Conservation (phyloP, 495 filamentous ascomycete genomes). For the Podospora comata region DNA sequence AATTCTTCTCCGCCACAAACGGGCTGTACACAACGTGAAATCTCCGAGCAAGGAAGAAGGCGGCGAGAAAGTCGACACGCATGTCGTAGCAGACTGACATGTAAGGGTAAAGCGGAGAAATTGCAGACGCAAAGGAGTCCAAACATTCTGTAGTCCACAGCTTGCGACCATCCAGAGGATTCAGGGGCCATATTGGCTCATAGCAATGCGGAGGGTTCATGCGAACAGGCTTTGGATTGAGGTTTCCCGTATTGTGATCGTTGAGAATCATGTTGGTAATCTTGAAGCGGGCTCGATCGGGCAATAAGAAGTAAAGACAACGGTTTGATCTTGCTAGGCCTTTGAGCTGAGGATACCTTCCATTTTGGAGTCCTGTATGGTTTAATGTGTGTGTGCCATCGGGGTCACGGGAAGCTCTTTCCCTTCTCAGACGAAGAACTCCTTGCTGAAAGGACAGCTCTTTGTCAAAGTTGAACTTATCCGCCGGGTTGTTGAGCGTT, state of each 20-base stretch:
- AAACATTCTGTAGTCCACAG: slow-evolving; percentile 29
- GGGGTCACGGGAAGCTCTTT: slow-evolving; percentile 6
- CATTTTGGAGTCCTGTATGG: neutral
- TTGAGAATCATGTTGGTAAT: slow-evolving; percentile 16
- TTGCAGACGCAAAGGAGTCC: slow-evolving; percentile 22
- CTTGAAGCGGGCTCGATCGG: slow-evolving; percentile 23
- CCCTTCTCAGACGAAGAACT: slow-evolving; percentile 11
- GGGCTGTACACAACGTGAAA: slow-evolving; percentile 35
- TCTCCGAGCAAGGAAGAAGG: slow-evolving; percentile 26
- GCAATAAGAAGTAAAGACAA: slow-evolving; percentile 22
- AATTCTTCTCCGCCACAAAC: slow-evolving; percentile 12
- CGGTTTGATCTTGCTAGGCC: neutral
- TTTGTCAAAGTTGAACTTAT: slow-evolving; percentile 8
- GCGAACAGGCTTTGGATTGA: slow-evolving; percentile 23
- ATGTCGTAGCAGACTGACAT: slow-evolving; percentile 25
- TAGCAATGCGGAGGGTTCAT: slow-evolving; percentile 20
- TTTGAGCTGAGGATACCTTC: neutral
- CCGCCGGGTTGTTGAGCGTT: slow-evolving; percentile 1
- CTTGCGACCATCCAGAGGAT: neutral
- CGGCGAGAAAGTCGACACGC: slow-evolving; percentile 25
- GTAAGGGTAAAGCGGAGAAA: slow-evolving; percentile 19
- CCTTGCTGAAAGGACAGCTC: slow-evolving; percentile 21
- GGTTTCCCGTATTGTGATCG: slow-evolving; percentile 10
- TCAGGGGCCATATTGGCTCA: slow-evolving; percentile 24
- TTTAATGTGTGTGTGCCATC: neutral